Evolutionary conservation across 1,284 basidiomycete genomes (phyloP).

Genomic region (Cutaneotrichosporon spelunceum): DNA sequence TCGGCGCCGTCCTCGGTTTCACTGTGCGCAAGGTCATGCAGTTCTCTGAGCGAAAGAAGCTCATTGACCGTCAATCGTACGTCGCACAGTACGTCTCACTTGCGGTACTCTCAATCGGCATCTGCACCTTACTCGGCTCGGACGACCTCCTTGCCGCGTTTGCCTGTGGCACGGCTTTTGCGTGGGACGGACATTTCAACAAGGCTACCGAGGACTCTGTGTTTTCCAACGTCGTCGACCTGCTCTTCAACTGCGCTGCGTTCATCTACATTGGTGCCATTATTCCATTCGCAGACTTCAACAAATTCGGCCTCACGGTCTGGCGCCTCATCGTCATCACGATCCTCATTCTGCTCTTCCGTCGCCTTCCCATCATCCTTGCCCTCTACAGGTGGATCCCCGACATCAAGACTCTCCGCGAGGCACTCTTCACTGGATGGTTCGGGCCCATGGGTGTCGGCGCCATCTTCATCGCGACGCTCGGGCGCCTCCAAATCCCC

Average conservation of each 20-base stretch:
- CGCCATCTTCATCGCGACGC: slow-evolving; percentile 86
- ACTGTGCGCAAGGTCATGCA: slow-evolving; percentile 90
- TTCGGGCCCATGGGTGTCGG: slow-evolving; percentile 83
- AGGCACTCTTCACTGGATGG: slow-evolving; percentile 78
- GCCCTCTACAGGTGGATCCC: slow-evolving; percentile 83
- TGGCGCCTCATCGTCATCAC: slow-evolving; percentile 81
- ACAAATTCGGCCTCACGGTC: slow-evolving; percentile 63
- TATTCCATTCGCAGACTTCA: slow-evolving; percentile 83
- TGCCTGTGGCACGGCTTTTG: slow-evolving; percentile 91
- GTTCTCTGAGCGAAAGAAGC: slow-evolving; percentile 80
- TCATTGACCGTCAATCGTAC: slow-evolving; percentile 95
- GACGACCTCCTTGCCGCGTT: slow-evolving; percentile 94
- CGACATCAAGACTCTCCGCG: slow-evolving; percentile 81
- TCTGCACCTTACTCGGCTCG: slow-evolving; percentile 80
- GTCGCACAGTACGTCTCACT: slow-evolving; percentile 84
- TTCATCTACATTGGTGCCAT: slow-evolving; percentile 93
- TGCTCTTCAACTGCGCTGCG: slow-evolving; percentile 77
- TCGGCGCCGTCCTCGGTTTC: slow-evolving; percentile 77
- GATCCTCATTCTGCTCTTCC: slow-evolving; percentile 70
- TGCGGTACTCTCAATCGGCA: slow-evolving; percentile 73
- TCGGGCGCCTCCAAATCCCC: slow-evolving; percentile 69
- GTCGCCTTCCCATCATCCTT: slow-evolving; percentile 78
- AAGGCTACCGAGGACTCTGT: slow-evolving; percentile 90
- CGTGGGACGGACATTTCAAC: slow-evolving; percentile 89
- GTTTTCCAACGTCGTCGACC: slow-evolving; percentile 92